Conservation (phyloP, 2,329 filamentous ascomycete species). For the Calonectria pseudoturangicola region DNA sequence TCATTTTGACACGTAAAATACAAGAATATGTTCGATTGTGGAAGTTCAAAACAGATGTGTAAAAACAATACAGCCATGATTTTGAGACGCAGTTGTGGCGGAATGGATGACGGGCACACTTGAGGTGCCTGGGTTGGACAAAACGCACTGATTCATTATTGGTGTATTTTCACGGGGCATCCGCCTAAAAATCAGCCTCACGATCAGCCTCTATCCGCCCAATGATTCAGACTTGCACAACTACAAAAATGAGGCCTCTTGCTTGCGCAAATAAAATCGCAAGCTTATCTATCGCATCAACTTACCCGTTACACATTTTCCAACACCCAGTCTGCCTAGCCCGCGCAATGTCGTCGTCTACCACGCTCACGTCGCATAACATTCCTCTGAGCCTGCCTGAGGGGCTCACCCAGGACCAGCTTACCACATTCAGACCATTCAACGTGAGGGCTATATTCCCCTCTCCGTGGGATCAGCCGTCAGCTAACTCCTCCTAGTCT, state of each 20-base stretch:
- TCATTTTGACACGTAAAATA: neutral
- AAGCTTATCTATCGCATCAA: constrained; percentile 5
- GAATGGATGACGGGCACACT: neutral
- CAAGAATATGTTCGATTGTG: neutral
- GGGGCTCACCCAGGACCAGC: constrained; percentile 65
- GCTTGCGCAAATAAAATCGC: neutral
- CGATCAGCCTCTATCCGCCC: neutral
- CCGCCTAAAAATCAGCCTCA: constrained; percentile 4
- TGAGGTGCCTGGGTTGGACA: neutral
- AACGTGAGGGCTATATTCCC: constrained; percentile 59
- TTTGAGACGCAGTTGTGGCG: neutral
- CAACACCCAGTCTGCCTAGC: constrained; percentile 11
- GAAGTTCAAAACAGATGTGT: neutral
- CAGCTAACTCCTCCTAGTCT: constrained; percentile 57
- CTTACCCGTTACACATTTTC: neutral
- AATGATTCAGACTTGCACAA: neutral
- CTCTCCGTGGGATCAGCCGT: too few relatives aligned
- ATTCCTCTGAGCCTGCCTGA: constrained; percentile 66
- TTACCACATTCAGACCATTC: constrained; percentile 70
- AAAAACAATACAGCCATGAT: neutral
- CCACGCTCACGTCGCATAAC: constrained; percentile 51
- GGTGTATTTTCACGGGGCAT: neutral
- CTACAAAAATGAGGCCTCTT: constrained; percentile 37
- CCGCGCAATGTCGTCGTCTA: constrained; percentile 50
- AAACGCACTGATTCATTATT: neutral